Base-by-base conservation (phyloP, 371 early-diverging fungal genomes). In the Syncephalis fuscata region DNA sequence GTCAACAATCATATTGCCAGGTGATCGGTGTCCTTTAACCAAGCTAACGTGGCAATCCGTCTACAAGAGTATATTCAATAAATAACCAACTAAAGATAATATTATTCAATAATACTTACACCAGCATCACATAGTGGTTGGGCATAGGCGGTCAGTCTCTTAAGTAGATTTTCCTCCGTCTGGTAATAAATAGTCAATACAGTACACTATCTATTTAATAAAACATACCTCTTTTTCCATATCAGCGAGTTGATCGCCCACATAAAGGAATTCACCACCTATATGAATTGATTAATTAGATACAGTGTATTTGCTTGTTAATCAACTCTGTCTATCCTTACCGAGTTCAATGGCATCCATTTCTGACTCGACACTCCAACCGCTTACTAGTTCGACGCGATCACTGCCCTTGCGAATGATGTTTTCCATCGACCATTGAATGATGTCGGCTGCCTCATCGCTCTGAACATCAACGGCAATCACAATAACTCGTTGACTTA, bases 351-450 rank as follows among this genome's bases (percentile, higher is more conserved):
- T 43, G 25, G 56, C 63, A 27, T 52, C 50, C 21, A 66, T 57
- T 23, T 71, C 71, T 10, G 54, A 46, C 36, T 68, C 67, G 32
- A 67, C 27, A 8, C 53, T 58, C n/a, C 63, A 41, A 1, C 62
- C 62, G 44, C 57, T 61, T 9, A 68, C 52, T 39, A 67, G 49
- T 44, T 63, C 58, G 15, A 71, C 55, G n/a, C 56, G 53, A 51
- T 71, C 71, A 8, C 52, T 46, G 26, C 54, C 48, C 8, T 54
- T 44, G 19, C 58, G 50, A 15, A 71, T 45, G 26, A 71, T 59
- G 52, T 71, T 64, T 0, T 57, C 60, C 17, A 53, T 56, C 3
- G 64, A 52, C 71, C 71, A 71, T 25, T 60, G 49, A n/a, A 68
- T 49, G 9, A 62, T 67, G 22, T 64, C 60, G 5, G 24, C 20